Base-by-base conservation (phyloP, 139 green algal genomes). In the Mychonastes homosphaera region DNA sequence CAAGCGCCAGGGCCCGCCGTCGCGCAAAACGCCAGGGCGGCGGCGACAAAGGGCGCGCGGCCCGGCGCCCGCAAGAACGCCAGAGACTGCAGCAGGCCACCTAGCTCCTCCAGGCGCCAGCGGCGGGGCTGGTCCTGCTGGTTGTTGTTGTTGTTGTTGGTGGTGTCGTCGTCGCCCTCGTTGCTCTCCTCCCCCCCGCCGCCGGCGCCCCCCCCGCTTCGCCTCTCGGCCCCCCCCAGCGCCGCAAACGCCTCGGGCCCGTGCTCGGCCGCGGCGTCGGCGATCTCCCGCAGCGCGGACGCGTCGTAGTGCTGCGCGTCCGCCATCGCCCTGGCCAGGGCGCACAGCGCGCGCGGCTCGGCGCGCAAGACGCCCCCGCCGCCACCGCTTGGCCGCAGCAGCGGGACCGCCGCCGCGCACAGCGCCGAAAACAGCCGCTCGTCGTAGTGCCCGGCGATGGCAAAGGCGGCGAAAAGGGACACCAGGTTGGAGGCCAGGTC, bases 291-390 rank as follows among this genome's bases (percentile, higher is more conserved):
- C 38, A 65, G 58, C 35, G 58, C 27, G 3, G 40, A 8, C 7
- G 58, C 47, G 46, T 3, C 26, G 48, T 65, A 51, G 48, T 65
- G 58, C 36, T 65, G 58, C 34, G 58, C 34, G 32, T 65, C 58
- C 24, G 58, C 36, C 36, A 65, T 35, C 12, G 48, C 58, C 13
- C 48, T 48, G 12, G 58, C 35, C 3, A 58, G 33, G 28, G 48
- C 45, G 6, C 50, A 32, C 2, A 65, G 45, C 4, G 50, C 48
- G 8, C 18, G 18, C 2, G 36, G 19, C 6, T 49, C 58, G 10
- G 24, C 15, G 27, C 48, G 53, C 27, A 19, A 15, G 24, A 4
- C 2, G 7, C 16, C 29, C 27, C 28, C 16, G 58, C 47, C 16
- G 6, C 7, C 19, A 65, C 27, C 16, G 51, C 58, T 48, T 65